Percentiles rank a stretch among this genome's conserved stretches.
phyloP scores from a whole-genome alignment of 805 yeast genomes.

The Lipomyces yamanashiensis region DNA sequence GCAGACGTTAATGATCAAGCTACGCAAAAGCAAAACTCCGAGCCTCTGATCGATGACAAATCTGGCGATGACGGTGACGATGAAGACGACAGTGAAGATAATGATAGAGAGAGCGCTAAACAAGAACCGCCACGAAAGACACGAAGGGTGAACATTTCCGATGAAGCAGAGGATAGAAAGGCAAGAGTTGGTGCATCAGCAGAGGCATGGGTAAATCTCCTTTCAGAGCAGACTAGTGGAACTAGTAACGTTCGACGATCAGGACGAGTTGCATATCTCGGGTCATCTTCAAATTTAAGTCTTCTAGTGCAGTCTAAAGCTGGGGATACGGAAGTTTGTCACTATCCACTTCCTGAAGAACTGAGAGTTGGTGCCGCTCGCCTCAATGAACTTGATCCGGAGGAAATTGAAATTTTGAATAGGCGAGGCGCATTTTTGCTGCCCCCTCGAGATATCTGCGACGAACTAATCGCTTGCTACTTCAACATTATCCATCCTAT shows the following conservation, averaged over 20 bases:
- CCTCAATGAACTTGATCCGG: slow-evolving; percentile 53
- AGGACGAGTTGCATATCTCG: slow-evolving; percentile 54
- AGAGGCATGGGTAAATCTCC: slow-evolving; percentile 44
- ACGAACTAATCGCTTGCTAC: slow-evolving; percentile 63
- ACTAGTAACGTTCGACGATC: slow-evolving; percentile 38
- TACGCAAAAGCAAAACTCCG: neutral
- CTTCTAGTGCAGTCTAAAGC: slow-evolving; percentile 55
- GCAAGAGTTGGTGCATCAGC: slow-evolving; percentile 25
- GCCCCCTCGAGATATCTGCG: slow-evolving; percentile 63
- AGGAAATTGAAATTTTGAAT: slow-evolving; percentile 66
- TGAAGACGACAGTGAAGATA: slow-evolving; percentile 19
- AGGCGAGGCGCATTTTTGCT: slow-evolving; percentile 59
- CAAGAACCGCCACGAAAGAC: neutral
- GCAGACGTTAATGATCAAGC: neutral
- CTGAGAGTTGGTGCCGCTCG: slow-evolving; percentile 41
- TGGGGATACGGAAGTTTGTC: slow-evolving; percentile 51
- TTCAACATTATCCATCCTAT: slow-evolving; percentile 69
- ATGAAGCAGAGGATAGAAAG: slow-evolving; percentile 5
- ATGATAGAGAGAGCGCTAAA: neutral
- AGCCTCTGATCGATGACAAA: neutral
- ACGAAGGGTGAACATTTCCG: neutral
- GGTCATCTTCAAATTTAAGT: slow-evolving; percentile 56
- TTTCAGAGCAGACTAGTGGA: slow-evolving; percentile 46
- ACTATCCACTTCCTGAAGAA: slow-evolving; percentile 43
- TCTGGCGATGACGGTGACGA: slow-evolving; percentile 27